Evolutionary conservation across 371 early-diverging fungal genomes (phyloP).

Genomic region (Rhizopus microsporus): DNA sequence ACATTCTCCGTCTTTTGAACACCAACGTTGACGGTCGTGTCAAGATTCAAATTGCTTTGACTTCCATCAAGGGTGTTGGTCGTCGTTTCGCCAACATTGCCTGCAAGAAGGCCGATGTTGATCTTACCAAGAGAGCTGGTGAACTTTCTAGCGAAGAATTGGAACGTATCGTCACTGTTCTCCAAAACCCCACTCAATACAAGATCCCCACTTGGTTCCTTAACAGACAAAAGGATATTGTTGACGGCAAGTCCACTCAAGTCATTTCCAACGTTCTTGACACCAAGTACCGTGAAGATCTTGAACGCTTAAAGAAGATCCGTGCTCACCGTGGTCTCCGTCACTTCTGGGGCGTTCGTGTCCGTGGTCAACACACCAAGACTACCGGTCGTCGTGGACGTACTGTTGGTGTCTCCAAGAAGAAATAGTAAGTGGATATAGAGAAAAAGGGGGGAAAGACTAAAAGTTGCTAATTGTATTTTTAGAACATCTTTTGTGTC

Average conservation of each 20-base stretch:
- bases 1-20: conserved; percentile 99
- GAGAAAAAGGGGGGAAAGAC: background rate
- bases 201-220: conserved; percentile 99
- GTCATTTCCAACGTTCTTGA: conserved; percentile 94
- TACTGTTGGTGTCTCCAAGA: conserved; percentile 98
- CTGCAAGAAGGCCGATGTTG: conserved; percentile 98
- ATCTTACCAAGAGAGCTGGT: conserved; percentile 97
- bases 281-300: conserved; percentile 95
- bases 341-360: conserved; percentile 97
- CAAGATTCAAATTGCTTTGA: conserved; percentile 96
- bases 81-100: conserved; percentile 97
- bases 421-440: conserved; percentile 65
- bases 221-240: conserved; percentile 98
- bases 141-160: conserved; percentile 95
- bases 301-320: conserved; percentile 98
- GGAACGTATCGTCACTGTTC: conserved; percentile 87
- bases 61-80: conserved; percentile 98
- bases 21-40: conserved; percentile 99
- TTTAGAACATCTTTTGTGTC: background rate
- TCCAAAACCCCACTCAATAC: conserved; percentile 93
- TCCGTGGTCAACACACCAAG: conserved; percentile 97
- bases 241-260: conserved; percentile 94
- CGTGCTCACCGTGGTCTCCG: conserved; percentile 94
- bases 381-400: conserved; percentile 98
- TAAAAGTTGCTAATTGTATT: too few species aligned